Conservation (phyloP, 768 basidiomycete species). For the Mycena crocata region DNA sequence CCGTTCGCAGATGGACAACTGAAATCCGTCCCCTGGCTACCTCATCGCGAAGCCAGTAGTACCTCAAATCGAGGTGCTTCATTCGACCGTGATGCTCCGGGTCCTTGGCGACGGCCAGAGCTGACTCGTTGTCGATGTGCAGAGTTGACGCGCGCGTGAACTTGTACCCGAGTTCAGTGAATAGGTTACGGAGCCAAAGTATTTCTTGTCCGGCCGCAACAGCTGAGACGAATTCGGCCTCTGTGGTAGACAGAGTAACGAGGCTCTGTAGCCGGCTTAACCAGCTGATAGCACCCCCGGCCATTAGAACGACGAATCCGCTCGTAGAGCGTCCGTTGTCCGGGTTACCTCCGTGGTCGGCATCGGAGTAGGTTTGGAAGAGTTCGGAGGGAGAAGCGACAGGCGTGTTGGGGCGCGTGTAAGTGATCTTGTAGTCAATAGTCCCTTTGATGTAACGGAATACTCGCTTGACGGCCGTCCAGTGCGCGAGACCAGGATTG, state of each 20-base stretch:
- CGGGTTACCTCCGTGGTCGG: background rate
- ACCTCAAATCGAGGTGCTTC: constrained; percentile 44
- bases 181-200: constrained; percentile 45
- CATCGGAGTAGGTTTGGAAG: constrained; percentile 35
- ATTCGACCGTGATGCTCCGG: constrained; percentile 47
- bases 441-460: background rate
- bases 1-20: constrained; percentile 29
- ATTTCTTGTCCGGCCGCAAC: constrained; percentile 17
- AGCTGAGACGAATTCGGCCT: constrained; percentile 1
- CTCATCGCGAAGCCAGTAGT: constrained; percentile 40
- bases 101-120: constrained; percentile 45
- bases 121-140: constrained; percentile 50
- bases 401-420: background rate
- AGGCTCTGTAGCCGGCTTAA: constrained; percentile 48
- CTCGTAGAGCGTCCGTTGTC: background rate
- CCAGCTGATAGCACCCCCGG: constrained; percentile 48
- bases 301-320: background rate
- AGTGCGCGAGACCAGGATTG: background rate
- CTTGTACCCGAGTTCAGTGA: constrained; percentile 41
- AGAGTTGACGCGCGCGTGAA: constrained; percentile 38
- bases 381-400: constrained; percentile 30
- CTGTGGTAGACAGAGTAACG: constrained; percentile 47
- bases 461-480: background rate
- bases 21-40: constrained; percentile 28
- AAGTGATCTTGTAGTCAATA: background rate